Conservation (phyloP, 192 early-diverging fungal species). For the Gonapodya prolifera region DNA sequence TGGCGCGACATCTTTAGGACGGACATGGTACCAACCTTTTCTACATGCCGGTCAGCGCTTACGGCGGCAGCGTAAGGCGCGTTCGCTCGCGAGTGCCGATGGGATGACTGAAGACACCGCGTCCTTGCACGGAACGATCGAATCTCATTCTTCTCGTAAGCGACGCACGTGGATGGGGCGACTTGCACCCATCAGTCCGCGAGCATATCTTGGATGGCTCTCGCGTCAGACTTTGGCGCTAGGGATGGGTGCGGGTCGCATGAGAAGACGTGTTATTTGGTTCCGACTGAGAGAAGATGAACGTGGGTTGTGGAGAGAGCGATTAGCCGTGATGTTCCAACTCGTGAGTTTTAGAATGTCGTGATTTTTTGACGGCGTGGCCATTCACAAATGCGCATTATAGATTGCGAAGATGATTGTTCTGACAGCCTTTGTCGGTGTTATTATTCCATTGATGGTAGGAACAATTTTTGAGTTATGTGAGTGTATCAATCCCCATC, state of each 20-base stretch:
- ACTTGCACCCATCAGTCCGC: not conserved
- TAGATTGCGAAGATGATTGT: not conserved
- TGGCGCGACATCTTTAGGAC: not conserved
- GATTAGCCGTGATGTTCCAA: not conserved
- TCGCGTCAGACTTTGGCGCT: not conserved
- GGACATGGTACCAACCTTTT: not conserved
- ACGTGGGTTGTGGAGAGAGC: not conserved
- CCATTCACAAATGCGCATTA: not conserved
- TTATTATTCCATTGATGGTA: constrained; percentile 51
- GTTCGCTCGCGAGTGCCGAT: not conserved
- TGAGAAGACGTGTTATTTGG: not conserved
- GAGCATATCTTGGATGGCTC: not conserved
- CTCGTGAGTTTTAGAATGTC: no score
- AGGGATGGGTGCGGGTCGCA: not conserved
- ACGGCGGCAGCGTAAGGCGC: not conserved
- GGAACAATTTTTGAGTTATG: constrained; percentile 55
- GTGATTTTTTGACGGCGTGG: no score
- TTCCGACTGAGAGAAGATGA: not conserved
- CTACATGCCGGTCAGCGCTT: not conserved
- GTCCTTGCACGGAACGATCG: not conserved
- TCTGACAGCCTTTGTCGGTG: constrained; percentile 36
- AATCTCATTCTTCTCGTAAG: not conserved
- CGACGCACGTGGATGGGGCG: not conserved
- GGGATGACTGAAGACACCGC: not conserved
- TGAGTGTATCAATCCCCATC: not conserved